Evolutionary conservation across 176 grass and related monocot genomes (phyloP).

Genomic region (Avena sativa): DNA sequence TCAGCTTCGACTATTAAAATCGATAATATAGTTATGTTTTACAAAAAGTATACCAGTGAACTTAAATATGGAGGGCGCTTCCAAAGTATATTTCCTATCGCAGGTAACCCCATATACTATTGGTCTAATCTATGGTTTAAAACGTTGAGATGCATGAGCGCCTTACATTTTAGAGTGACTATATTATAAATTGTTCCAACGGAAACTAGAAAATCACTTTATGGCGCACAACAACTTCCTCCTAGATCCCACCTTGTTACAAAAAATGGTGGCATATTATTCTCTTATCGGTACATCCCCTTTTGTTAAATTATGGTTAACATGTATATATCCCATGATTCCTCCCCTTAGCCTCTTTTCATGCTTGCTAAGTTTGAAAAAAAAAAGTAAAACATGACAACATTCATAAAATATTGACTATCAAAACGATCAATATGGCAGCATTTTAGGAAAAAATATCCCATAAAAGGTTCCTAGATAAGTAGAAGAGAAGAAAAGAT

Average conservation of each 20-base stretch:
- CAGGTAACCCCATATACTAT: too few relatives aligned
- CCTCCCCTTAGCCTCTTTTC: not conserved
- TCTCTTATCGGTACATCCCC: too few relatives aligned
- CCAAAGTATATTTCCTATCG: too few relatives aligned
- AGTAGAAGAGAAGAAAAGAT: too few relatives aligned
- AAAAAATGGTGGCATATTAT: not conserved
- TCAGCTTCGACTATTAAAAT: too few relatives aligned
- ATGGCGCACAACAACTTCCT: not conserved
- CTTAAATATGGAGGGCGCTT: too few relatives aligned
- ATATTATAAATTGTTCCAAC: not conserved
- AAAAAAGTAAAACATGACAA: not conserved
- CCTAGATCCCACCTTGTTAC: not conserved
- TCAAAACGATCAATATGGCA: too few relatives aligned
- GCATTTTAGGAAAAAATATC: too few relatives aligned
- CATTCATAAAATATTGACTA: not conserved
- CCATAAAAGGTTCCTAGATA: too few relatives aligned
- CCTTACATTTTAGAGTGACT: too few relatives aligned
- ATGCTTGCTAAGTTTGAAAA: not conserved
- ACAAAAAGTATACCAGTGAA: too few relatives aligned
- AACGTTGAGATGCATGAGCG: not conserved
- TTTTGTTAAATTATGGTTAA: not conserved
- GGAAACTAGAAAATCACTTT: not conserved
- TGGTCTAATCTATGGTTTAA: not conserved
- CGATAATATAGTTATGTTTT: too few relatives aligned
- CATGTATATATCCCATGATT: not conserved